Base-by-base conservation (phyloP, 192 early-diverging fungal species). In the Backusella circina region DNA sequence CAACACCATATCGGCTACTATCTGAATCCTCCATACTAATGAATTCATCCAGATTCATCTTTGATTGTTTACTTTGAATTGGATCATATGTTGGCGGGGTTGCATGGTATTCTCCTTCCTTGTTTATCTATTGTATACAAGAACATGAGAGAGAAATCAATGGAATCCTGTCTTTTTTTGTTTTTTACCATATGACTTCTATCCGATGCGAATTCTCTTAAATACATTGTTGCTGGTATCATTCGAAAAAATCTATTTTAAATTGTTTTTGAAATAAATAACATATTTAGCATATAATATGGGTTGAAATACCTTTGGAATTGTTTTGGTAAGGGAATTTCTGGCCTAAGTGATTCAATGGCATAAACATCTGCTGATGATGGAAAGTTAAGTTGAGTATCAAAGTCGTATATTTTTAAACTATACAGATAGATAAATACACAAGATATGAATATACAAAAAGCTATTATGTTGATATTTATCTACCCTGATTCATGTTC, bases 121-220 rank as follows among this genome's bases (percentile, higher is more conserved):
- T 35, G 15, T 67, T 67, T 18, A 67, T 0, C 65, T 66, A 8
- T 57, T n/a, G n/a, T n/a, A n/a, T n/a, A n/a, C n/a, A 41, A 41
- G 13, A 16, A 16, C 0, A 38, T 38, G 8, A 38, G 0, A 16
- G 39, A 41, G 39, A 5, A 41, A 15, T 15, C 16, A 21, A 21
- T 21, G 0, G 39, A 41, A 21, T 50, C 3, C 47, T 31, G 33
- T 75, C 9, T 50, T 32, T 44, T 32, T 67, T 0, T 44, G 30
- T 7, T 21, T 7, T 21, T 51, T 77, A 77, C 76, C 76, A 77
- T 77, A 9, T 77, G 76, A n/a, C 61, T 72, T 47, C 76, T 23
- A 72, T 77, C 76, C 23, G 76, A 77, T 8, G 76, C 70, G 72
- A 77, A 77, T 18, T 65, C 37, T 3, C 9, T 18, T 26, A 77